Conservation (phyloP, 768 basidiomycete genomes). For the Rhizopogon vesiculosus region DNA sequence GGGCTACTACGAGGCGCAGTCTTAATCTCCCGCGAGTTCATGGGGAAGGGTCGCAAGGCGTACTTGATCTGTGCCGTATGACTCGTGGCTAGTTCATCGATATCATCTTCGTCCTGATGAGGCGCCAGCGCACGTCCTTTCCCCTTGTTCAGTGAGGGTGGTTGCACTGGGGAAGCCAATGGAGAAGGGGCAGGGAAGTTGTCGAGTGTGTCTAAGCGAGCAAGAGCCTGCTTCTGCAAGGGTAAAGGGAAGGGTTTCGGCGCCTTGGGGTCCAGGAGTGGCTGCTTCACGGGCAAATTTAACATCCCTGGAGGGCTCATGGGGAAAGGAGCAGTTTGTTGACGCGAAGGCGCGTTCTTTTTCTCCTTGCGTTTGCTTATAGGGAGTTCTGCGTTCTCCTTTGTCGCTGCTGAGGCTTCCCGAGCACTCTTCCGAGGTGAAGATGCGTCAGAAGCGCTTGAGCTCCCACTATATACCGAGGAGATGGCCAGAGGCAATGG, state of each 20-base stretch:
- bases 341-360: constrained; percentile 3
- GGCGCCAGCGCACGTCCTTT: constrained; percentile 12
- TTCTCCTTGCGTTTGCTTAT: constrained; percentile 1
- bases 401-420: neutral
- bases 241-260: neutral
- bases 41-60: constrained; percentile 37
- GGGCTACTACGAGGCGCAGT: constrained; percentile 30
- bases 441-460: neutral
- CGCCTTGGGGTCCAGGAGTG: neutral
- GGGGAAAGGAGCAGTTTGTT: constrained; percentile 13
- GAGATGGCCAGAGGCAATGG: neutral
- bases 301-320: constrained; percentile 19
- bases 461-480: neutral
- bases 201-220: neutral
- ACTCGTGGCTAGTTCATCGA: neutral
- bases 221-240: neutral
- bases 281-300: constrained; percentile 1
- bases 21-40: constrained; percentile 42
- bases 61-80: neutral
- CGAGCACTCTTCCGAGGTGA: neutral
- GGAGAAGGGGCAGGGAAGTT: constrained; percentile 22
- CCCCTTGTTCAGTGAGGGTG: neutral
- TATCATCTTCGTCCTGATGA: constrained; percentile 1
- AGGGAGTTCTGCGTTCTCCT: neutral
- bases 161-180: constrained; percentile 7